Percentiles rank a stretch among this genome's conserved stretches.
Evolutionary conservation across 225 moss, liverwort and hornwort species (phyloP).

Genomic region (Lunularia cruciata): DNA sequence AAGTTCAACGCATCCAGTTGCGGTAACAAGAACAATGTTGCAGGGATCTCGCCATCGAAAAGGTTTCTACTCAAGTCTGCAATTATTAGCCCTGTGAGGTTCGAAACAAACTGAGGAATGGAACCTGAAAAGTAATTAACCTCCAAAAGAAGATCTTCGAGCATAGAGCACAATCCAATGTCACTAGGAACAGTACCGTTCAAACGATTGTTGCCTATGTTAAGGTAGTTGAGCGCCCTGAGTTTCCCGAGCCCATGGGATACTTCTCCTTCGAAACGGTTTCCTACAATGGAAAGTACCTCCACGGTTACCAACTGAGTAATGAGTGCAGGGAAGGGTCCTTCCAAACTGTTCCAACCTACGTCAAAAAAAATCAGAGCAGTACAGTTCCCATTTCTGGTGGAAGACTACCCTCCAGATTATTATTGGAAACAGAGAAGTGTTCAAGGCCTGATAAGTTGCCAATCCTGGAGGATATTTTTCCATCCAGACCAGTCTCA

Average conservation of each 20-base stretch:
- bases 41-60: slow-evolving; percentile 8
- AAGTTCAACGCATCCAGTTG: neutral
- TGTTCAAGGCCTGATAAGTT: neutral
- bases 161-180: too few relatives aligned
- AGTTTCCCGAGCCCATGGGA: neutral
- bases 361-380: neutral
- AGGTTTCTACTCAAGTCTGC: too few relatives aligned
- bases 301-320: neutral
- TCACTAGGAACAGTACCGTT: too few relatives aligned
- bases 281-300: neutral
- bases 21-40: neutral
- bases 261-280: neutral
- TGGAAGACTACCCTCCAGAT: neutral
- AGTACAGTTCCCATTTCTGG: neutral
- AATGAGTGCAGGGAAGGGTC: neutral
- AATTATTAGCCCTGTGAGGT: too few relatives aligned
- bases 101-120: too few relatives aligned
- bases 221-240: too few relatives aligned
- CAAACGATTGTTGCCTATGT: too few relatives aligned
- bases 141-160: too few relatives aligned
- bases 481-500: neutral
- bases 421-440: neutral
- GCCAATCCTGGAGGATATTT: neutral
- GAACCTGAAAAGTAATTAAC: too few relatives aligned
- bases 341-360: neutral